These are phyloP conservation scores for Alternaria rosae DNA, from an alignment of 2,329 filamentous ascomycete species.

Conservation along the genomic window DNA sequence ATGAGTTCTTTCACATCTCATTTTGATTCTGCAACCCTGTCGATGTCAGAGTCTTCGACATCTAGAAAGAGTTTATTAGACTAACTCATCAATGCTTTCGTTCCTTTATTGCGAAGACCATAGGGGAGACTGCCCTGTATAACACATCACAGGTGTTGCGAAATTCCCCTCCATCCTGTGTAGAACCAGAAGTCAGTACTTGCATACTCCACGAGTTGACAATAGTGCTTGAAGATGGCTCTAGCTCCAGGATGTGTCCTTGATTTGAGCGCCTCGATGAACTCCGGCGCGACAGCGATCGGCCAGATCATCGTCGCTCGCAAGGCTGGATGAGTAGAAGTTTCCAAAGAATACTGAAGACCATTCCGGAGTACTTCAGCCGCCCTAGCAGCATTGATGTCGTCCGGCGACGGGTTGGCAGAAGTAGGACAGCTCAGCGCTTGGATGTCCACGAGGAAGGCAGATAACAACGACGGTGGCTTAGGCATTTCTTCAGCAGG, in stretches of 20 bases:
- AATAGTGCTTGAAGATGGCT: slow-evolving; percentile 29
- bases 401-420: slow-evolving; percentile 11
- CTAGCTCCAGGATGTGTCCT: slow-evolving; percentile 19
- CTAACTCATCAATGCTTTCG: not conserved
- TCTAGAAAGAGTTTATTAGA: not conserved
- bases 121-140: not conserved
- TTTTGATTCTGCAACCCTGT: not conserved
- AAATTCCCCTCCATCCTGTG: slow-evolving; percentile 30
- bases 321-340: slow-evolving; percentile 30
- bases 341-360: slow-evolving; percentile 28
- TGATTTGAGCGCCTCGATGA: slow-evolving; percentile 24
- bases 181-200: slow-evolving; percentile 36
- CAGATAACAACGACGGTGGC: slow-evolving; percentile 27
- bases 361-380: slow-evolving; percentile 23
- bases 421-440: slow-evolving; percentile 12
- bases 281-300: slow-evolving; percentile 25
- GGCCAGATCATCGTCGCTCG: slow-evolving; percentile 34
- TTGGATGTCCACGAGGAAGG: slow-evolving; percentile 32
- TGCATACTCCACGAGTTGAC: slow-evolving; percentile 29
- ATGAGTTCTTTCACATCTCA: not conserved
- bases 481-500: slow-evolving; percentile 14
- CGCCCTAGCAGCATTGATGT: slow-evolving; percentile 14
- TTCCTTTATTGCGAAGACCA: not conserved
- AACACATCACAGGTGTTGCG: slow-evolving; percentile 15
- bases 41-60: not conserved